Evolutionary conservation across 2,329 filamentous ascomycete species (phyloP).

Genomic region (Cryoendolithus antarcticus): DNA sequence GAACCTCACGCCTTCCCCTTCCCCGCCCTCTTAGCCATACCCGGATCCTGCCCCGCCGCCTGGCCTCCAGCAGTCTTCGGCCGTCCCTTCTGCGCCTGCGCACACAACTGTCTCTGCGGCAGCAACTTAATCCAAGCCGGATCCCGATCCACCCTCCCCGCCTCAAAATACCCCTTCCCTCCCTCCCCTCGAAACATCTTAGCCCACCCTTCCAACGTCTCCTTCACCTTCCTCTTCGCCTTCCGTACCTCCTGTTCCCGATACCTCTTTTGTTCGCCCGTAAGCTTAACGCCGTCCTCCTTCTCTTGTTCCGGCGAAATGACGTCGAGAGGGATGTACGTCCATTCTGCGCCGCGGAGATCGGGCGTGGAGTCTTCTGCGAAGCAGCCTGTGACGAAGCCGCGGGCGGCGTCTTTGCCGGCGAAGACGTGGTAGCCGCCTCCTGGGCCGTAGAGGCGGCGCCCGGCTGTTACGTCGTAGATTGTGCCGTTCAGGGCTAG

Average conservation of each 20-base stretch:
- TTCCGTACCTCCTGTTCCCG: conserved; percentile 51
- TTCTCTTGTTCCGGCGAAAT: conserved; percentile 16
- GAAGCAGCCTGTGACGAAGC: conserved; percentile 90
- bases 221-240: conserved; percentile 53
- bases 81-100: conserved; percentile 52
- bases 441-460: conserved; percentile 47
- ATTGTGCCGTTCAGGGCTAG: conserved; percentile 80
- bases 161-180: conserved; percentile 67
- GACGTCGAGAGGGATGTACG: conserved; percentile 56
- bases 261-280: conserved; percentile 16
- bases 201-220: conserved; percentile 67
- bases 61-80: conserved; percentile 26
- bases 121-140: conserved; percentile 47
- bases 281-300: conserved; percentile 11
- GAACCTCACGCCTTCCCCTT: too few species aligned
- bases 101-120: conserved; percentile 30
- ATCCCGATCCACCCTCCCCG: conserved; percentile 58
- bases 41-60: too few species aligned
- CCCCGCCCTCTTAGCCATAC: too few species aligned
- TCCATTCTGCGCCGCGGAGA: conserved; percentile 73
- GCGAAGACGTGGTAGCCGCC: conserved; percentile 81
- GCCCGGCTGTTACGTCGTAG: conserved; percentile 64
- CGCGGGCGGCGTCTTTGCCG: conserved; percentile 73
- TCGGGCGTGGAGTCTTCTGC: conserved; percentile 72
- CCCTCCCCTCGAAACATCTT: conserved; percentile 59